phyloP scores from a whole-genome alignment of 495 filamentous ascomycete genomes.

The Xylaria scruposa region DNA sequence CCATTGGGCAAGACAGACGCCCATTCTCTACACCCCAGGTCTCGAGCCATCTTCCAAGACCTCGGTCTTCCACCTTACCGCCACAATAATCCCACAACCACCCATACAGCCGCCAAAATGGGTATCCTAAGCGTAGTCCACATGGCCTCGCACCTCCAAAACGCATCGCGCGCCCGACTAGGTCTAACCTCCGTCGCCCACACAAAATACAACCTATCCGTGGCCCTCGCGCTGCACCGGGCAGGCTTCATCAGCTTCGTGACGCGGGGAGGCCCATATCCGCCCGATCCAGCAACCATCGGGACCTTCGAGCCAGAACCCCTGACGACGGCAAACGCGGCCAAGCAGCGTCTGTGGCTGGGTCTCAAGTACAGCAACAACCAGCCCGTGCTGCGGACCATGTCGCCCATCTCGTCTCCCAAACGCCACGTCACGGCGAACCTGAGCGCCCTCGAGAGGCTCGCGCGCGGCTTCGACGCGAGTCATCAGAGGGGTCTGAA shows the following conservation, averaged over 20 bases:
- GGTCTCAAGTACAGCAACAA: slow-evolving; percentile 91
- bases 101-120: slow-evolving; percentile 59
- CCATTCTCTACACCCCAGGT: not conserved
- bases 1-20: not conserved
- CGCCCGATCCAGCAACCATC: slow-evolving; percentile 63
- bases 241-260: slow-evolving; percentile 83
- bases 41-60: not conserved
- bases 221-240: slow-evolving; percentile 80
- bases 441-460: slow-evolving; percentile 60
- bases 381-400: slow-evolving; percentile 74
- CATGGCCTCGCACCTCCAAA: slow-evolving; percentile 93
- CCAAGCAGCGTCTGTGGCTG: slow-evolving; percentile 82
- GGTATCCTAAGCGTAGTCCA: slow-evolving; percentile 80
- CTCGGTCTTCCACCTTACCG: not conserved
- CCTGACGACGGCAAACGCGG: slow-evolving; percentile 79
- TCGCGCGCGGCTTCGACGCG: slow-evolving; percentile 70
- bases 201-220: slow-evolving; percentile 77
- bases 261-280: slow-evolving; percentile 73
- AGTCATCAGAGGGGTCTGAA: slow-evolving; percentile 74
- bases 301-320: slow-evolving; percentile 60
- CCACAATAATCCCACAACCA: not conserved
- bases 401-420: slow-evolving; percentile 76
- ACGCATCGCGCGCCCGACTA: slow-evolving; percentile 84
- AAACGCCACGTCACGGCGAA: slow-evolving; percentile 73
- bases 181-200: slow-evolving; percentile 86